phyloP scores from a whole-genome alignment of 768 basidiomycete species.

The Floccularia luteovirens region DNA sequence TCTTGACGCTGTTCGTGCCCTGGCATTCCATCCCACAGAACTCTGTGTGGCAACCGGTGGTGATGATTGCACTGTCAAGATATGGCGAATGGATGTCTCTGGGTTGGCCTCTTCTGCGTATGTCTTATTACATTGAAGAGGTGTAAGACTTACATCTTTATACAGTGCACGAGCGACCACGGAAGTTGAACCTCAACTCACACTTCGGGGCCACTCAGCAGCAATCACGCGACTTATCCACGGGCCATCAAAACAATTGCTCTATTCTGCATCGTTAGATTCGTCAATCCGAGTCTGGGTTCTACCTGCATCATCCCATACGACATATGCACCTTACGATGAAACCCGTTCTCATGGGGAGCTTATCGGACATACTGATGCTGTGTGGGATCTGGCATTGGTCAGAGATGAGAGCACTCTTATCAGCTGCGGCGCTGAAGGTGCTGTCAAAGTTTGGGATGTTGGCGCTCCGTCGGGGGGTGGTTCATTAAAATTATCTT shows the following conservation, averaged over 20 bases:
- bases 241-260: conserved; percentile 62
- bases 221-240: conserved; percentile 83
- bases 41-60: conserved; percentile 87
- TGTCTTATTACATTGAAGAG: conserved; percentile 23
- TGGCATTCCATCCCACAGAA: conserved; percentile 86
- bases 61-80: conserved; percentile 92
- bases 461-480: conserved; percentile 61
- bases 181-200: conserved; percentile 90
- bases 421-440: conserved; percentile 89
- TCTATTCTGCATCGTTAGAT: conserved; percentile 93
- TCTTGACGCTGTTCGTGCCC: conserved; percentile 84
- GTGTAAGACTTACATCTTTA: conserved; percentile 10
- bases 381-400: conserved; percentile 92
- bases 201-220: conserved; percentile 88
- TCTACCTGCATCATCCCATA: conserved; percentile 66
- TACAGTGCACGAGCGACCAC: conserved; percentile 61
- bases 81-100: conserved; percentile 85
- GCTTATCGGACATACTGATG: conserved; percentile 90
- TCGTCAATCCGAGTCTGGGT: conserved; percentile 91
- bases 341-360: conserved; percentile 68
- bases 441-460: conserved; percentile 91
- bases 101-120: conserved; percentile 72
- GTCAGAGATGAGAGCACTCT: conserved; percentile 78
- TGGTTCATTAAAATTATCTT: conserved; percentile 64
- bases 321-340: conserved; percentile 91